A percentile compares a stretch with the other conserved stretches of the same genome.
phyloP scores from a whole-genome alignment of 305 asterid species.

The Nicotiana rustica region DNA sequence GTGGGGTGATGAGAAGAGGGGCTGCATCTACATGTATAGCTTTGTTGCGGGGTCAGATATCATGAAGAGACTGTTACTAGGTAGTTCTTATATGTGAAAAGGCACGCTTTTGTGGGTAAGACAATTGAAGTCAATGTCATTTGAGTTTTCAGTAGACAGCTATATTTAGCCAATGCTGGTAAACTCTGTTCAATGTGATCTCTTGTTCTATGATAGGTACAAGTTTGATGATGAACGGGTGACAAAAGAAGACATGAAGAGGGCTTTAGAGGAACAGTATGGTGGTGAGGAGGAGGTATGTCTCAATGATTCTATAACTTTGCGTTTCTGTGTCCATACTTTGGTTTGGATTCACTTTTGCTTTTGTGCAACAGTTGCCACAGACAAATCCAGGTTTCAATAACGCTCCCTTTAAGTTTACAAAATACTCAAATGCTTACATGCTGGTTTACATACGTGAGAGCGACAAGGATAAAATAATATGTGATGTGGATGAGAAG shows the following conservation, averaged over 20 bases:
- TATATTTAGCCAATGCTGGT: too few species aligned
- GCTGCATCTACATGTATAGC: too few species aligned
- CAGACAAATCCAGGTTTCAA: constrained; percentile 60
- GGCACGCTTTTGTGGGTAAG: too few species aligned
- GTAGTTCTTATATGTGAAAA: too few species aligned
- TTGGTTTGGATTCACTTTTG: background rate
- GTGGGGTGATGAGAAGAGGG: too few species aligned
- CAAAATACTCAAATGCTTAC: constrained; percentile 50
- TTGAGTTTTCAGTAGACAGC: too few species aligned
- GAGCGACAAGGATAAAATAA: constrained; percentile 50
- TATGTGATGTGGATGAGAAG: constrained; percentile 50
- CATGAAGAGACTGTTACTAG: too few species aligned
- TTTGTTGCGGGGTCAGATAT: too few species aligned
- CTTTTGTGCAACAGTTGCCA: constrained; percentile 46
- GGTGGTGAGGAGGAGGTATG: constrained; percentile 64
- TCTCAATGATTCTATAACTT: background rate
- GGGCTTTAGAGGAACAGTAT: constrained; percentile 69
- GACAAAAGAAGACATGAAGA: constrained; percentile 65
- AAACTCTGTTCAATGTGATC: too few species aligned
- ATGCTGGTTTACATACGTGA: constrained; percentile 53
- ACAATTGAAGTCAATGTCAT: too few species aligned
- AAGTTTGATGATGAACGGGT: constrained; percentile 78
- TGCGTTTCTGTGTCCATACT: constrained; percentile 38
- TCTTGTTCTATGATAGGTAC: constrained; percentile 51
- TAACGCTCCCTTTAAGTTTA: constrained; percentile 55